Evolutionary conservation across 2,329 filamentous ascomycete genomes (phyloP).

Genomic region (Phyllachora maydis): DNA sequence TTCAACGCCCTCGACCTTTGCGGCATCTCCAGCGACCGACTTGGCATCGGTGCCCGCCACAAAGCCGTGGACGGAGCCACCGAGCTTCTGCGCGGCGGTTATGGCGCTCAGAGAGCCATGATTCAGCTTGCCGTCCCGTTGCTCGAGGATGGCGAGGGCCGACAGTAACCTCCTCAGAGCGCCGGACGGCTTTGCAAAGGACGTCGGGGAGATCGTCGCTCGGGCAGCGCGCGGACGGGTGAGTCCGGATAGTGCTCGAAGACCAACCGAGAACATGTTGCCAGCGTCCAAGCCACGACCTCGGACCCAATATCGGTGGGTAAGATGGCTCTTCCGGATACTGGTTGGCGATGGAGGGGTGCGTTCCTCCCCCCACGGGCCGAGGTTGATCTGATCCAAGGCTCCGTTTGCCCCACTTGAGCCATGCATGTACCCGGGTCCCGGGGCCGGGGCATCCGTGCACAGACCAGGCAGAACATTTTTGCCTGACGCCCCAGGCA

Average conservation of each 20-base stretch:
- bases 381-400: too few species aligned
- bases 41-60: slow-evolving; percentile 67
- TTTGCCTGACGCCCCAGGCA: too few species aligned
- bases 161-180: slow-evolving; percentile 54
- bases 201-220: not conserved
- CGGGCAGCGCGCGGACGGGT: slow-evolving; percentile 6
- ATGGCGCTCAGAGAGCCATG: slow-evolving; percentile 65
- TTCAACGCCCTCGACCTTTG: slow-evolving; percentile 76
- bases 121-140: slow-evolving; percentile 75
- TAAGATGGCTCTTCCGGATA: too few species aligned
- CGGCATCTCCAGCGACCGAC: slow-evolving; percentile 57
- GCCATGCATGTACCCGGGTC: too few species aligned
- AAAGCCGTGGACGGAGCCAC: slow-evolving; percentile 70
- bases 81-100: slow-evolving; percentile 69
- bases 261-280: slow-evolving; percentile 8
- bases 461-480: too few species aligned
- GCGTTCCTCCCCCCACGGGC: too few species aligned
- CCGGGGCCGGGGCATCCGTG: too few species aligned
- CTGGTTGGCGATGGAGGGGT: too few species aligned
- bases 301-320: too few species aligned
- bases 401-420: too few species aligned
- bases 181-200: too few species aligned
- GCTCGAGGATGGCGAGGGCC: slow-evolving; percentile 80
- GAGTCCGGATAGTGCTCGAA: slow-evolving; percentile 12
- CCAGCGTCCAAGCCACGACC: not conserved